Percentiles rank a stretch among this genome's conserved stretches.
These are phyloP conservation scores for Hamigera avellanea DNA, from an alignment of 495 filamentous ascomycete species.

Conservation along the genomic window DNA sequence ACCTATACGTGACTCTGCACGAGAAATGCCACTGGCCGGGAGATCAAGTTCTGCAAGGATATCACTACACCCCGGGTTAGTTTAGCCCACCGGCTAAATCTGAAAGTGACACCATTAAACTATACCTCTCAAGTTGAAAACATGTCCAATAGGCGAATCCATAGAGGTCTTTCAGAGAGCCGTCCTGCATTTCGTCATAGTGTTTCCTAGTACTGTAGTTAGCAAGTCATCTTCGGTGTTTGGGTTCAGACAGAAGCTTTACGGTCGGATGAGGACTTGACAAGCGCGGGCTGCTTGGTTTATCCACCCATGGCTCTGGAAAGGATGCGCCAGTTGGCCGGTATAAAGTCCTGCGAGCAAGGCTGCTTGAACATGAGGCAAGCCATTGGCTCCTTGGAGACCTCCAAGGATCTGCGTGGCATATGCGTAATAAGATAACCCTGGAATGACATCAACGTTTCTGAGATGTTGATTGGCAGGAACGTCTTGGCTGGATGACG, in stretches of 20 bases:
- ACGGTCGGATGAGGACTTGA: no score
- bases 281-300: no score
- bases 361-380: conserved; percentile 74
- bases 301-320: no score
- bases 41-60: conserved; percentile 82
- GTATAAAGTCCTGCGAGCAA: conserved; percentile 82
- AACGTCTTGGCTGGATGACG: no score
- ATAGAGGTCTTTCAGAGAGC: conserved; percentile 37
- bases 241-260: conserved; percentile 68
- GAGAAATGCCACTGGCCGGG: no score
- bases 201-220: no score
- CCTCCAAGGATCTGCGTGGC: conserved; percentile 81
- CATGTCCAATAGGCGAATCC: no score
- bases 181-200: conserved; percentile 20
- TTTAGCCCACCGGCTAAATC: no score
- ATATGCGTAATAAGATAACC: conserved; percentile 76
- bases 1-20: conserved; percentile 55
- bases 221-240: no score
- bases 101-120: no score
- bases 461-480: no score
- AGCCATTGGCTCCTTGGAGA: conserved; percentile 61
- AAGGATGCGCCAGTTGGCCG: conserved; percentile 73
- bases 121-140: conserved; percentile 86
- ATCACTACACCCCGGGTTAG: no score
- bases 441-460: conserved; percentile 77